A percentile compares a stretch with the other conserved stretches of the same genome.
phyloP scores from a whole-genome alignment of 805 yeast genomes.

The Lachancea nothofagi region DNA sequence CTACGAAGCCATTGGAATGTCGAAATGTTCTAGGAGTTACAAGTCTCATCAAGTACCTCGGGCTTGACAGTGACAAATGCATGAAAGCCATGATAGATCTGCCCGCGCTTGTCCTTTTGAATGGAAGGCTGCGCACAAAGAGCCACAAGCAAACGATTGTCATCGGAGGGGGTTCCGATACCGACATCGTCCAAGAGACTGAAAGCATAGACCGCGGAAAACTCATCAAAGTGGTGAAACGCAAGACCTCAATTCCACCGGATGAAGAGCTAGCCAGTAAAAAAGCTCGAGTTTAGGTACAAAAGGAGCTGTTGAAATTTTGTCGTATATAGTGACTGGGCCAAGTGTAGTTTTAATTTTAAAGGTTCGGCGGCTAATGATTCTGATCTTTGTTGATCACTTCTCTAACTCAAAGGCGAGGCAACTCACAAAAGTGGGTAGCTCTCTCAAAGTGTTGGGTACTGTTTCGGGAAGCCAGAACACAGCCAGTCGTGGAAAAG shows the following conservation, averaged over 20 bases:
- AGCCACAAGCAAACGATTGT: conserved; percentile 73
- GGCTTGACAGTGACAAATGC: conserved; percentile 60
- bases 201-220: conserved; percentile 14
- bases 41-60: conserved; percentile 61
- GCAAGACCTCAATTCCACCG: conserved; percentile 1
- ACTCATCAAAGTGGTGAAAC: conserved; percentile 24
- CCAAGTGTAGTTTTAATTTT: not conserved
- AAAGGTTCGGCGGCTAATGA: conserved; percentile 1
- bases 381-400: not conserved
- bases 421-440: too few relatives aligned
- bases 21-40: conserved; percentile 65
- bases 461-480: too few relatives aligned
- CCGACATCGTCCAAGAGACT: conserved; percentile 26
- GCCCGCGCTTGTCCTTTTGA: conserved; percentile 60
- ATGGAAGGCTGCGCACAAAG: conserved; percentile 66
- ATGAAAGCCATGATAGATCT: conserved; percentile 51
- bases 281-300: not conserved
- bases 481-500: not conserved
- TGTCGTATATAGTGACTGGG: not conserved
- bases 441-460: too few relatives aligned
- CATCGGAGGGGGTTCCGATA: conserved; percentile 50
- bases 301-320: not conserved
- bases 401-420: too few relatives aligned
- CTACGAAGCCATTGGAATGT: conserved; percentile 47
- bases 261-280: not conserved